A percentile compares a stretch with the other conserved stretches of the same genome.
These are phyloP conservation scores for Globisporangium iwayamae DNA, from an alignment of 352 stramenopile species.

Conservation along the genomic window DNA sequence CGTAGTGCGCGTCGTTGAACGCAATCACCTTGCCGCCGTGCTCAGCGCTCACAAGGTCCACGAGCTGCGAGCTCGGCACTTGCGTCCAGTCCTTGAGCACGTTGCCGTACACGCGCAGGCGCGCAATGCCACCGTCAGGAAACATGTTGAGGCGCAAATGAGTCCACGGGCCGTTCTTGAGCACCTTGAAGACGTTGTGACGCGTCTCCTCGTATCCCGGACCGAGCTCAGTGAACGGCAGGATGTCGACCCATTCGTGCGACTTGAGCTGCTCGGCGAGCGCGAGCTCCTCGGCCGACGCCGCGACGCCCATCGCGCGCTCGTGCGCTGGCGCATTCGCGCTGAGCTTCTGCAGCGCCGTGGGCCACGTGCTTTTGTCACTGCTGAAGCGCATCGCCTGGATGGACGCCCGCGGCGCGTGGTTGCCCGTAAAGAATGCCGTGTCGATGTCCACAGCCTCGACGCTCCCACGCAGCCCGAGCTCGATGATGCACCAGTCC, in stretches of 20 bases:
- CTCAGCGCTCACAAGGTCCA: constrained; percentile 85
- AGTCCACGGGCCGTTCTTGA: constrained; percentile 58
- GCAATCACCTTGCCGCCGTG: constrained; percentile 83
- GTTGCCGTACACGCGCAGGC: constrained; percentile 79
- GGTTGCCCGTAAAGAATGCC: constrained; percentile 94
- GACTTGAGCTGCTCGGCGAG: constrained; percentile 48
- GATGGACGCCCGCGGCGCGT: constrained; percentile 78
- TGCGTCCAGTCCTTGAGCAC: constrained; percentile 65
- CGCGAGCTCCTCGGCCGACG: constrained; percentile 33
- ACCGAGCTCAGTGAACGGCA: constrained; percentile 45
- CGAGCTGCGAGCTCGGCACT: constrained; percentile 40
- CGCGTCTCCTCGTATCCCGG: constrained; percentile 86
- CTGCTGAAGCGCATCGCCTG: constrained; percentile 69
- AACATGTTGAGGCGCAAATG: constrained; percentile 92
- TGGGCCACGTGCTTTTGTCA: constrained; percentile 29
- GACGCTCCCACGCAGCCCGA: constrained; percentile 72
- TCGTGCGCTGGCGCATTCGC: constrained; percentile 31
- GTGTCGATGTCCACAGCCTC: constrained; percentile 88
- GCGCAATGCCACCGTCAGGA: constrained; percentile 90
- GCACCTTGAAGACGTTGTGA: constrained; percentile 78
- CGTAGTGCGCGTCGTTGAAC: constrained; percentile 95
- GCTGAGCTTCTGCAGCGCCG: constrained; percentile 40
- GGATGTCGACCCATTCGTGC: constrained; percentile 59
- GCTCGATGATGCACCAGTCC: constrained; percentile 91
- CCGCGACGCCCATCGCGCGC: constrained; percentile 50